A percentile compares a stretch with the other conserved stretches of the same genome.
Evolutionary conservation across 441 rosid species (phyloP).

Genomic region (Pelargonium myrrhifolium): DNA sequence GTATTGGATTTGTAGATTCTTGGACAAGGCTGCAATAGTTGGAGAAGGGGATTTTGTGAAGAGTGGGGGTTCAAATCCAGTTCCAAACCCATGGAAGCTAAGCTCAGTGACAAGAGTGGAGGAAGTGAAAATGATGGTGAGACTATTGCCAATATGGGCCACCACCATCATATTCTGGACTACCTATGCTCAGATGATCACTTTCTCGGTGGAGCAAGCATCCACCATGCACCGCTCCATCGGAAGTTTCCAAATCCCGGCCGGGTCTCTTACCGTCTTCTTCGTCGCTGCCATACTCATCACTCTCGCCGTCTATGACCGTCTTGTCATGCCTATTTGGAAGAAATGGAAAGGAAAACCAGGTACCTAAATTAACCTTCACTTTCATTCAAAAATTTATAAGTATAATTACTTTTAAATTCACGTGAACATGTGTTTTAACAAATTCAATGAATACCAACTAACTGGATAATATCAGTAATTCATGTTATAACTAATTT

Average conservation of each 20-base stretch:
- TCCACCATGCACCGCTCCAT: slow-evolving; percentile 63
- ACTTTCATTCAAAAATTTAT: not conserved
- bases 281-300: slow-evolving; percentile 66
- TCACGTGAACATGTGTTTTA: too few species aligned
- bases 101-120: slow-evolving; percentile 69
- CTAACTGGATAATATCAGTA: too few species aligned
- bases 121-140: slow-evolving; percentile 78
- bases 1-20: slow-evolving; percentile 30
- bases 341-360: slow-evolving; percentile 79
- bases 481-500: too few species aligned
- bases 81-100: slow-evolving; percentile 68
- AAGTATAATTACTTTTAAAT: too few species aligned
- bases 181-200: slow-evolving; percentile 77
- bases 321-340: slow-evolving; percentile 65
- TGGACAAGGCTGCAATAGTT: slow-evolving; percentile 74
- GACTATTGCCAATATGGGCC: slow-evolving; percentile 81
- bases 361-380: slow-evolving; percentile 32
- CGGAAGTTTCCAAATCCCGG: slow-evolving; percentile 71
- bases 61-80: slow-evolving; percentile 20
- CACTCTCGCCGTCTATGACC: slow-evolving; percentile 61
- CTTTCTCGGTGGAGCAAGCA: slow-evolving; percentile 90
- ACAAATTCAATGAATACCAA: too few species aligned
- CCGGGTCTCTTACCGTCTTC: slow-evolving; percentile 79
- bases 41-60: slow-evolving; percentile 44
- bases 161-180: slow-evolving; percentile 94